phyloP scores from a whole-genome alignment of 140 eudicot genomes.

The Stevia rebaudiana region DNA sequence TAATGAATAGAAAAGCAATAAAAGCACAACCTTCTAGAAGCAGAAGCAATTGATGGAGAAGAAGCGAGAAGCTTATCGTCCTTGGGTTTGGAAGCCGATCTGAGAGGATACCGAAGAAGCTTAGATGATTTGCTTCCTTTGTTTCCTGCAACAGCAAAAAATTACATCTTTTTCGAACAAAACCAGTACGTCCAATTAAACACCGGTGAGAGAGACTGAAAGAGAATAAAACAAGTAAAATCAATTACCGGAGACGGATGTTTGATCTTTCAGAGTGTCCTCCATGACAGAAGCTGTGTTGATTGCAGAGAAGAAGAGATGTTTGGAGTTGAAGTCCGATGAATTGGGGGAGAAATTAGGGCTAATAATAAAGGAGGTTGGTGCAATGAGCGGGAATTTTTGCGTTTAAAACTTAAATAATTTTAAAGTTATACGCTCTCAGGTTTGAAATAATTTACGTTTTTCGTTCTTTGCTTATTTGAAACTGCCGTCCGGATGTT shows the following conservation, averaged over 20 bases:
- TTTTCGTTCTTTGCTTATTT: neutral
- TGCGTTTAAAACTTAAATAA: conserved; percentile 18
- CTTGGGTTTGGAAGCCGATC: conserved; percentile 53
- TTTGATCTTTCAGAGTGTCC: conserved; percentile 42
- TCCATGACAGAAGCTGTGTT: conserved; percentile 30
- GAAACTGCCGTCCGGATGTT: neutral
- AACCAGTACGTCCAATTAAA: neutral
- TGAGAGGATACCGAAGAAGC: conserved; percentile 63
- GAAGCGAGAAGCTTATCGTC: conserved; percentile 43
- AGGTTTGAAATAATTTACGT: neutral
- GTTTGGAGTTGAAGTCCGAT: neutral
- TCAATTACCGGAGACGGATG: conserved; percentile 41
- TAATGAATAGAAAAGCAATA: neutral
- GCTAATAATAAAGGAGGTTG: conserved; percentile 14
- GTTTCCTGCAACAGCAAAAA: conserved; percentile 17
- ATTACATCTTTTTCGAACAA: neutral
- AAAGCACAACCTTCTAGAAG: conserved; percentile 38
- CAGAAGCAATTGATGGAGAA: conserved; percentile 35
- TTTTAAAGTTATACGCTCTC: conserved; percentile 15
- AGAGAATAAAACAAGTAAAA: neutral
- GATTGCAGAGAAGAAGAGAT: neutral
- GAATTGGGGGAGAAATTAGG: conserved; percentile 21
- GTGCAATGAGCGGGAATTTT: conserved; percentile 24
- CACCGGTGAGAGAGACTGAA: neutral
- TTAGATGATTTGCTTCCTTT: conserved; percentile 34